phyloP scores from a whole-genome alignment of 2,329 filamentous ascomycete genomes.

The Diaporthe longicolla region DNA sequence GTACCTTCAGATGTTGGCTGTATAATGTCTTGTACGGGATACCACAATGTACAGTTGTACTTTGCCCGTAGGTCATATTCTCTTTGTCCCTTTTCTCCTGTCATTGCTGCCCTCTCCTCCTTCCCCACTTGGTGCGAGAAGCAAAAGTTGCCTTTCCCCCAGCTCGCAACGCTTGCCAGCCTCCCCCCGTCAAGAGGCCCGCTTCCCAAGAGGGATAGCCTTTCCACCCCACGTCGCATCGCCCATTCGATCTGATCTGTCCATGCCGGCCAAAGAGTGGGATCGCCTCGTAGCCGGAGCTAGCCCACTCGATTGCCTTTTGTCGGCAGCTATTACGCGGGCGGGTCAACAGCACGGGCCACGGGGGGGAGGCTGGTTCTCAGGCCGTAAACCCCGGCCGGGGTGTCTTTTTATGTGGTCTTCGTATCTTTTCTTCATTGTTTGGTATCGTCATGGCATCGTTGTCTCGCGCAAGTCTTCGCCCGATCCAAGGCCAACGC shows the following conservation, averaged over 20 bases:
- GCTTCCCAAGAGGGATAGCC: constrained; percentile 31
- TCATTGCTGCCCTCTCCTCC: not conserved
- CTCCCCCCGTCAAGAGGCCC: constrained; percentile 14
- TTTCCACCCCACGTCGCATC: constrained; percentile 32
- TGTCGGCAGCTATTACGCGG: constrained; percentile 27
- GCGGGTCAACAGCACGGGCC: constrained; percentile 14
- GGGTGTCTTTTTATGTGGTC: not conserved
- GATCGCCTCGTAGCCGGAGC: constrained; percentile 24
- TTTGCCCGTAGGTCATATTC: not conserved
- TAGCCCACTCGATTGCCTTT: constrained; percentile 28
- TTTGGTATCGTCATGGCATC: constrained; percentile 1
- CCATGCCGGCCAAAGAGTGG: constrained; percentile 23
- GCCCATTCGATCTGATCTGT: constrained; percentile 32
- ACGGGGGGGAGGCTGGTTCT: not conserved
- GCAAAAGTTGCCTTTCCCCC: not conserved
- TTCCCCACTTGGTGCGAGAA: constrained; percentile 6
- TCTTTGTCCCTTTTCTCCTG: not conserved
- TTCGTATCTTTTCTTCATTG: too few species aligned
- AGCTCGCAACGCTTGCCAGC: constrained; percentile 23
- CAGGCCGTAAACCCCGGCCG: not conserved
- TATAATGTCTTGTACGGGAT: not conserved
- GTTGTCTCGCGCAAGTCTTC: constrained; percentile 1
- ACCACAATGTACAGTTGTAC: constrained; percentile 2
- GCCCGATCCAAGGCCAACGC: not conserved
- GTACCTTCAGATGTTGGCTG: not conserved